Evolutionary conservation across 768 basidiomycete species (phyloP).

Genomic region (Lentinula raphanica): DNA sequence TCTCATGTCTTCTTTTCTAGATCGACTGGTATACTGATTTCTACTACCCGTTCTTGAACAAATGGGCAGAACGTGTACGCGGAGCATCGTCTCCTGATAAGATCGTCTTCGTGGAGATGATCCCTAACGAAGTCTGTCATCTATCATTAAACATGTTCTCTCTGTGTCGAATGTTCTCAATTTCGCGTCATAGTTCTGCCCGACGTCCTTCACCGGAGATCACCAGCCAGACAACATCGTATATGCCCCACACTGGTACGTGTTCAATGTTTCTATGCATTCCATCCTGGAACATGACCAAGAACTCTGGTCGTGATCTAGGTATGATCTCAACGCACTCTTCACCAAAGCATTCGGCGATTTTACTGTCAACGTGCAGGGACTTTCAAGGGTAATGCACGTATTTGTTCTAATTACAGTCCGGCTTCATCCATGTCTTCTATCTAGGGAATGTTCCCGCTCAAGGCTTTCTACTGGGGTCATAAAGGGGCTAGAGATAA

Average conservation of each 20-base stretch:
- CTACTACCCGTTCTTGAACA: conserved; percentile 71
- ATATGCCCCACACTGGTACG: conserved; percentile 70
- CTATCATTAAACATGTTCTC: background rate
- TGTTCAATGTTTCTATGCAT: conserved; percentile 20
- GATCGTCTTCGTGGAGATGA: conserved; percentile 73
- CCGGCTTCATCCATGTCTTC: background rate
- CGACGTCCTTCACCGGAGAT: conserved; percentile 67
- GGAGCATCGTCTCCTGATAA: conserved; percentile 44
- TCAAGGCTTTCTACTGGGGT: conserved; percentile 84
- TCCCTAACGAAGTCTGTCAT: conserved; percentile 82
- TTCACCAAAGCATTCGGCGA: conserved; percentile 81
- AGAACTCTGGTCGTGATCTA: conserved; percentile 20
- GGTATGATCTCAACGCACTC: conserved; percentile 90
- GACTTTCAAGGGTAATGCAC: conserved; percentile 64
- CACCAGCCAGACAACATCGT: conserved; percentile 59
- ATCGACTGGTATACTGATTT: conserved; percentile 85
- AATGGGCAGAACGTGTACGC: conserved; percentile 62
- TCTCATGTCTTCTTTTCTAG: conserved; percentile 27
- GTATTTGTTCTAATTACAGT: background rate
- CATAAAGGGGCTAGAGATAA: conserved; percentile 77
- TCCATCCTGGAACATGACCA: conserved; percentile 25
- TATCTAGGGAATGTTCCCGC: conserved; percentile 75
- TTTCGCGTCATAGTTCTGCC: conserved; percentile 57
- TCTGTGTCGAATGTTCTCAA: too few relatives aligned
- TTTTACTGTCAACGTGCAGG: conserved; percentile 92